A percentile compares a stretch with the other conserved stretches of the same genome.
Conservation (phyloP, 371 early-diverging fungal species). For the Lichtheimia corymbifera region DNA sequence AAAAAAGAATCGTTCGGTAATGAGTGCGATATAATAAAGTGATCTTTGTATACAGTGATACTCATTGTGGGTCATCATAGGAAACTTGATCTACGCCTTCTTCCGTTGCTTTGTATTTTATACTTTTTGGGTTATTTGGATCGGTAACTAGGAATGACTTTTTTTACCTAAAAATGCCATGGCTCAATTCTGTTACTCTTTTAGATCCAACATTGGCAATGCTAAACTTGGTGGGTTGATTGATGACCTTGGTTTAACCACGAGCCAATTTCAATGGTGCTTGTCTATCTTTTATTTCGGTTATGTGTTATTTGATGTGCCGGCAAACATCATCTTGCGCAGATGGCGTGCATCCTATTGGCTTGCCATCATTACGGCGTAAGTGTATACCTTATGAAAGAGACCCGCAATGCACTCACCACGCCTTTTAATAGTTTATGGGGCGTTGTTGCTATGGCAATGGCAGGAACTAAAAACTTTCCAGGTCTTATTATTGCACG, state of each 20-base stretch:
- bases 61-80: slow-evolving; percentile 9
- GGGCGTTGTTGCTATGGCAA: slow-evolving; percentile 28
- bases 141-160: slow-evolving; percentile 17
- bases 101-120: slow-evolving; percentile 35
- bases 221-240: slow-evolving; percentile 43
- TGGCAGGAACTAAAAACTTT: slow-evolving; percentile 26
- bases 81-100: slow-evolving; percentile 32
- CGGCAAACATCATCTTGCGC: slow-evolving; percentile 39
- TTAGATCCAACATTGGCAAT: slow-evolving; percentile 47
- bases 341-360: slow-evolving; percentile 24
- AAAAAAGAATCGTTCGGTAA: too few species aligned
- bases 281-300: slow-evolving; percentile 25
- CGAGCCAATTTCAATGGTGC: slow-evolving; percentile 23
- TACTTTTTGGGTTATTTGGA: slow-evolving; percentile 43
- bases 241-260: slow-evolving; percentile 25
- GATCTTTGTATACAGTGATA: too few species aligned
- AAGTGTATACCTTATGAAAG: slow-evolving; percentile 3
- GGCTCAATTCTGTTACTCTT: not conserved
- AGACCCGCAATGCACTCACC: not conserved
- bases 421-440: slow-evolving; percentile 21
- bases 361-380: slow-evolving; percentile 26
- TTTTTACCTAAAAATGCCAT: not conserved
- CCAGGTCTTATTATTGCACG: slow-evolving; percentile 15
- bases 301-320: slow-evolving; percentile 41
- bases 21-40: too few species aligned